Conservation (phyloP, 129 eudicot genomes). For the Lactuca saligna region DNA sequence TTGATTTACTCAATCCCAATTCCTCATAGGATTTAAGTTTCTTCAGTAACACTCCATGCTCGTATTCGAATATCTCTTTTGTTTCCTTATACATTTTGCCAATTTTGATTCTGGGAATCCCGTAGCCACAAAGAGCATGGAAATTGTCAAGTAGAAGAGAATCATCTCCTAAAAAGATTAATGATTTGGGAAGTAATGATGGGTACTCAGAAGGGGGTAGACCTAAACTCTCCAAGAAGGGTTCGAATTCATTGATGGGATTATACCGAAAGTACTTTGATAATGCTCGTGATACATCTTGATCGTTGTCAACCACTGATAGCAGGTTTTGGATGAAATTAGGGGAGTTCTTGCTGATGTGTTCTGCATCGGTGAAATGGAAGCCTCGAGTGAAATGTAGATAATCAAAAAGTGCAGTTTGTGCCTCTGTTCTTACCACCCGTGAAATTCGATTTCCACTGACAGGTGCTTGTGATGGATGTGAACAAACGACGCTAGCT, state of each 20-base stretch:
- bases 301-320: conserved; percentile 55
- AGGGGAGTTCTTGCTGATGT: conserved; percentile 78
- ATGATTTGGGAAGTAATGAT: conserved; percentile 52
- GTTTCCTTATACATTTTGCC: conserved; percentile 64
- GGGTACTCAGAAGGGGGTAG: conserved; percentile 40
- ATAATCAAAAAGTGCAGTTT: conserved; percentile 70
- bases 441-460: conserved; percentile 39
- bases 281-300: conserved; percentile 52
- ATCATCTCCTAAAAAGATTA: conserved; percentile 67
- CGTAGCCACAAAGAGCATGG: conserved; percentile 63
- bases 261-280: conserved; percentile 62
- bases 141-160: conserved; percentile 55
- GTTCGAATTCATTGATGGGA: conserved; percentile 80
- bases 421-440: conserved; percentile 58
- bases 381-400: conserved; percentile 72
- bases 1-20: conserved; percentile 50
- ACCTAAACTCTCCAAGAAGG: conserved; percentile 81
- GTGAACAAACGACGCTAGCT: conserved; percentile 20
- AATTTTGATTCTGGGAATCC: conserved; percentile 59
- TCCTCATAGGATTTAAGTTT: conserved; percentile 64
- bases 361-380: conserved; percentile 58
- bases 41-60: conserved; percentile 40
- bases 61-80: conserved; percentile 52
- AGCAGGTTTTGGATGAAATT: conserved; percentile 48
- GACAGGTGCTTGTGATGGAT: conserved; percentile 34